Conservation (phyloP, 352 stramenopile species). For the Phytophthora ramorum region DNA sequence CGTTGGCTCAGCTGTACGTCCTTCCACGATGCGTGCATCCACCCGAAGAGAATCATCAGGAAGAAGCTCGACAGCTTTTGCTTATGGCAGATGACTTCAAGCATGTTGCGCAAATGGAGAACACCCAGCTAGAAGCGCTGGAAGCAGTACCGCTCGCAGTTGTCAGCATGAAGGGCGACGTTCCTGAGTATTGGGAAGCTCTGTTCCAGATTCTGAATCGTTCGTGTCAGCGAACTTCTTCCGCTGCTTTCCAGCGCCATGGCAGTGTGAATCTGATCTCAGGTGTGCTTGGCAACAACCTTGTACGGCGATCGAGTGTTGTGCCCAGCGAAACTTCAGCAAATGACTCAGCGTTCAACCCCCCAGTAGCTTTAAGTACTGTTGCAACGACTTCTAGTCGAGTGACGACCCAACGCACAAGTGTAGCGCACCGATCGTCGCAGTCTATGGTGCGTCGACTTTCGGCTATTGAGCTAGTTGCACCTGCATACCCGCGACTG, state of each 20-base stretch:
- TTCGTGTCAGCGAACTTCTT: slow-evolving; percentile 34
- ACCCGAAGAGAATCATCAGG: slow-evolving; percentile 6
- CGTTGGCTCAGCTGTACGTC: slow-evolving; percentile 21
- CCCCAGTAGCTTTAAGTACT: not conserved
- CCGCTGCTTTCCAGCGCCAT: slow-evolving; percentile 24
- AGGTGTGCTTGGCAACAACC: not conserved
- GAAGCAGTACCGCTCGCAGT: slow-evolving; percentile 50
- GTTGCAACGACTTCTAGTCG: not conserved
- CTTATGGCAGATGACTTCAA: slow-evolving; percentile 40
- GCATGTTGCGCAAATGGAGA: slow-evolving; percentile 44
- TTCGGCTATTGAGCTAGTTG: slow-evolving; percentile 33
- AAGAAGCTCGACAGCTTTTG: slow-evolving; percentile 21
- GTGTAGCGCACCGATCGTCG: slow-evolving; percentile 13
- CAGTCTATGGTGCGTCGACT: slow-evolving; percentile 34
- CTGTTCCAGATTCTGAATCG: slow-evolving; percentile 58
- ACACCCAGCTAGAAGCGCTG: slow-evolving; percentile 41
- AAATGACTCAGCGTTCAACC: not conserved
- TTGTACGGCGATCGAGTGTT: slow-evolving; percentile 7
- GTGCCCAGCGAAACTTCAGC: not conserved
- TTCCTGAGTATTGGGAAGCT: slow-evolving; percentile 46
- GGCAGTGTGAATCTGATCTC: not conserved
- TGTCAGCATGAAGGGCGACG: slow-evolving; percentile 42
- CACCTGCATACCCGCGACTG: slow-evolving; percentile 40
- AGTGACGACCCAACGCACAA: not conserved
- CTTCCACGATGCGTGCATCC: slow-evolving; percentile 16